Evolutionary conservation across 2,329 filamentous ascomycete species (phyloP).

Genomic region (Ceratocystis harringtonii): DNA sequence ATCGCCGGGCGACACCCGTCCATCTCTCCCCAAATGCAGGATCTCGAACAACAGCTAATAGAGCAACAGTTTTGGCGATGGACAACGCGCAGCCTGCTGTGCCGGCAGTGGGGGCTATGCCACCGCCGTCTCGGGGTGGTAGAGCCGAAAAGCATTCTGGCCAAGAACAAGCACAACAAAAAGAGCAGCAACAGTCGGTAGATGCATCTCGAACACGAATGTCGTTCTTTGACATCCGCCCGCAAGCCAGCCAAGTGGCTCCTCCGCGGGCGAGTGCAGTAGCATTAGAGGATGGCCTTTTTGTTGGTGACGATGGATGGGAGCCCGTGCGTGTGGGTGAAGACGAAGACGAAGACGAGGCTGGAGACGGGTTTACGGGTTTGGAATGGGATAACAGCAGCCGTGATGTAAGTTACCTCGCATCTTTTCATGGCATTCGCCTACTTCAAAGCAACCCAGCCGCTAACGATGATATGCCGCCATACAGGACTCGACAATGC

Average conservation of each 20-base stretch:
- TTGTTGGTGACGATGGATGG: conserved; percentile 65
- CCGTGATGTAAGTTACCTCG: conserved; percentile 36
- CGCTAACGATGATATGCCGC: background rate
- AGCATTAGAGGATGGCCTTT: conserved; percentile 46
- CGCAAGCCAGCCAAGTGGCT: conserved; percentile 31
- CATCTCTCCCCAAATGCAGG: background rate
- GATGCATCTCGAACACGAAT: conserved; percentile 13
- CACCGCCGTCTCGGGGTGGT: conserved; percentile 21
- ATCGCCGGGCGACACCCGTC: background rate
- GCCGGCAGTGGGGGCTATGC: conserved; percentile 21
- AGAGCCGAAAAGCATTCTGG: background rate
- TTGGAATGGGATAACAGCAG: conserved; percentile 61
- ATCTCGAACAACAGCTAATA: background rate
- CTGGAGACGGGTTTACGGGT: conserved; percentile 49
- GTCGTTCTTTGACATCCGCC: conserved; percentile 31
- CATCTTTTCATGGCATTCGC: background rate
- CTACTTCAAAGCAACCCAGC: background rate
- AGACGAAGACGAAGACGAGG: conserved; percentile 44
- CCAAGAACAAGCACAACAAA: background rate
- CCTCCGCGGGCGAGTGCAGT: conserved; percentile 41
- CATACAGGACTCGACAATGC: background rate
- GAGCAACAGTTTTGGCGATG: background rate
- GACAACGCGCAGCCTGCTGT: conserved; percentile 25
- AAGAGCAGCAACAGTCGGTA: background rate
- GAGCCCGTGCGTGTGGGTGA: conserved; percentile 45